These are phyloP conservation scores for Trichosporon coremiiforme DNA, from an alignment of 1,284 basidiomycete genomes.

Conservation along the genomic window DNA sequence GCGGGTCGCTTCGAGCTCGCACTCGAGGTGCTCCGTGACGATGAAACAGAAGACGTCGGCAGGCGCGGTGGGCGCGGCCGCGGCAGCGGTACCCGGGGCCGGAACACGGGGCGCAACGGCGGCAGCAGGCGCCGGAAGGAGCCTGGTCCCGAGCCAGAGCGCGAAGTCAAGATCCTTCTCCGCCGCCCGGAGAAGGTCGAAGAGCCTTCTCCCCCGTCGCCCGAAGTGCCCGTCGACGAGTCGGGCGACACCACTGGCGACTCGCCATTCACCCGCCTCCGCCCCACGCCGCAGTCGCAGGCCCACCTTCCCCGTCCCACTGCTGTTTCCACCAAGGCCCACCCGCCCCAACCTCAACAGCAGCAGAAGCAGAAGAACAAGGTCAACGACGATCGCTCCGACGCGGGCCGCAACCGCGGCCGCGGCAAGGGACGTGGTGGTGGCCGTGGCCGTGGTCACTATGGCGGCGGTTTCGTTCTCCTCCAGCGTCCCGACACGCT, in stretches of 20 bases:
- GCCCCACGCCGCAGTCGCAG: slow-evolving; percentile 10
- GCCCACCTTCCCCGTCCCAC: slow-evolving; percentile 2
- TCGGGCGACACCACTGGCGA: slow-evolving; percentile 2
- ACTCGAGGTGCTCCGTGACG: slow-evolving; percentile 49
- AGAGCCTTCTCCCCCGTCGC: background rate
- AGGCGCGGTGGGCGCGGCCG: slow-evolving; percentile 16
- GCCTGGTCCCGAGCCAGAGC: slow-evolving; percentile 33
- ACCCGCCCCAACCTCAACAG: background rate
- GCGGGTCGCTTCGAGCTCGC: slow-evolving; percentile 50
- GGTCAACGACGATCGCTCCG: slow-evolving; percentile 13
- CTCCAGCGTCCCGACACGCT: slow-evolving; percentile 49
- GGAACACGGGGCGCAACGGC: slow-evolving; percentile 22
- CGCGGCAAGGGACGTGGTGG: slow-evolving; percentile 26
- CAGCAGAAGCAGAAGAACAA: slow-evolving; percentile 9
- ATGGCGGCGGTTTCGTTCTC: slow-evolving; percentile 43
- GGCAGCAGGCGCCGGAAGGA: background rate
- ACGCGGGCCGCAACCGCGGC: slow-evolving; percentile 9
- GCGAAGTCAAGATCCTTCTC: slow-evolving; percentile 49
- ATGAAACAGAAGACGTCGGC: slow-evolving; percentile 43
- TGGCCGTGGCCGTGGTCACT: slow-evolving; percentile 30
- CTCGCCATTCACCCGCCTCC: slow-evolving; percentile 2
- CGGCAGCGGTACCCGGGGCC: slow-evolving; percentile 25
- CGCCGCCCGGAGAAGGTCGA: slow-evolving; percentile 37
- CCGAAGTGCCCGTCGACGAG: background rate
- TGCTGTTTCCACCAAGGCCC: background rate